Evolutionary conservation across 2,329 filamentous ascomycete genomes (phyloP), one percentile per base, ranked within the genome.

Genomic region (Monosporascus sp.): DNA sequence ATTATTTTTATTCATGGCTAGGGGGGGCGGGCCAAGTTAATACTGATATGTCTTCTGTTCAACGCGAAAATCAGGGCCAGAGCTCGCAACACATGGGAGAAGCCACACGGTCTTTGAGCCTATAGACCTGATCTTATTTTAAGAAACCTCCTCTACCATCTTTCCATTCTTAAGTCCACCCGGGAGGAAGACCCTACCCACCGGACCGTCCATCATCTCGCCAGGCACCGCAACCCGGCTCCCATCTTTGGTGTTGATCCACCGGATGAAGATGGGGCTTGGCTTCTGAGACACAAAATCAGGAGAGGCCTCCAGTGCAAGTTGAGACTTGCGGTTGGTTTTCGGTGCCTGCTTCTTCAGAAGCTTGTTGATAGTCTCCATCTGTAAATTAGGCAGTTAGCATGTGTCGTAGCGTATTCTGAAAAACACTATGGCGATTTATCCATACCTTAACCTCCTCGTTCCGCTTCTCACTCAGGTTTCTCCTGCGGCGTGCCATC

Each of bases 351-450:
- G 89, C 67, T 92, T 91, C 70, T 91, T 91, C 50, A 94, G 82
- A 2, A 94, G 83, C 64, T 92, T 91, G 75, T 94, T 92, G 79
- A 94, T 93, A 0, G 89, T 94, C 75, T 93, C 89, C 81, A 90
- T 89, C 88, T 92, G 60, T 53, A 24, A 53, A 48, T 38, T 17
- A 17, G 14, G 17, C 7, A 45, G 52, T 62, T 50, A 61, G 46
- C 17, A 3, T 46, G 20, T 39, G 5, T 22, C 4, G 1, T 44
- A 1, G 4, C 22, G 11, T 46, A 25, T 46, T 8, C n/a, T 22
- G n/a, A 6, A 1, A 5, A 27, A 17, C 18, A 14, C 24, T 31
- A 5, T 22, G 15, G 31, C 15, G 15, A 15, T n/a, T n/a, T 14
- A 11, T 34, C 53, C 69, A 51, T 72, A 79, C 80, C 76, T 83